phyloP scores from a whole-genome alignment of 2,329 filamentous ascomycete genomes.

The Sarocladium kiliense region DNA sequence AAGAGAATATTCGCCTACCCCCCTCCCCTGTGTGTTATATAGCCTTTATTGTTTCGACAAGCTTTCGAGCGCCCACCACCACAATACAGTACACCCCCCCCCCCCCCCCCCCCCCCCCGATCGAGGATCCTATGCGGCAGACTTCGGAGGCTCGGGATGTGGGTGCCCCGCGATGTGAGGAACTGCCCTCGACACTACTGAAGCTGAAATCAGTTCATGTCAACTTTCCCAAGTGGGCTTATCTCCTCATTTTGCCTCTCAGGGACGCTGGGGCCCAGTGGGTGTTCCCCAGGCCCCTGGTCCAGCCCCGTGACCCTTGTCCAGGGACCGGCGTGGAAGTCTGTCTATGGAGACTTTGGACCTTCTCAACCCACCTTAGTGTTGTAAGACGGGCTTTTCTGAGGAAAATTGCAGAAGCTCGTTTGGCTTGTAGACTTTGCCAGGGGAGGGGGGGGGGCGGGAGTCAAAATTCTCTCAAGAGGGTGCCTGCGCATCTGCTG shows the following conservation, averaged over 20 bases:
- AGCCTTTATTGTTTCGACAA: too few species aligned
- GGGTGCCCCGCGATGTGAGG: neutral
- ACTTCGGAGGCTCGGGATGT: neutral
- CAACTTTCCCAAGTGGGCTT: conserved; percentile 1
- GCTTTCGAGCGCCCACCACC: too few species aligned
- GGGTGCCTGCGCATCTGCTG: too few species aligned
- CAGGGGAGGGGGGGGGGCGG: too few species aligned
- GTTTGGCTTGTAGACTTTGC: too few species aligned
- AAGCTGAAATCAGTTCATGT: conserved; percentile 7
- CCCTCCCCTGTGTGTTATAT: too few species aligned
- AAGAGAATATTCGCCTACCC: too few species aligned
- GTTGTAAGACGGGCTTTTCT: neutral
- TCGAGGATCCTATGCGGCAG: neutral
- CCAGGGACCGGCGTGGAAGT: neutral
- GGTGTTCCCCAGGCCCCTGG: neutral
- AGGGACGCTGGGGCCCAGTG: neutral
- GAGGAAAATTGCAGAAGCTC: neutral
- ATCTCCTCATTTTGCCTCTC: neutral
- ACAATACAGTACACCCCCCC: too few species aligned
- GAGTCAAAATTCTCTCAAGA: too few species aligned
- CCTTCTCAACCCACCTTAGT: neutral
- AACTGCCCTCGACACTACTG: neutral
- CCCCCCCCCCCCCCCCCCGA: too few species aligned
- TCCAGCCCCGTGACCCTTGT: neutral
- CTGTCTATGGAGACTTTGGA: neutral